Evolutionary conservation across 2,329 filamentous ascomycete species (phyloP).

Genomic region (Cladosporium sp.): DNA sequence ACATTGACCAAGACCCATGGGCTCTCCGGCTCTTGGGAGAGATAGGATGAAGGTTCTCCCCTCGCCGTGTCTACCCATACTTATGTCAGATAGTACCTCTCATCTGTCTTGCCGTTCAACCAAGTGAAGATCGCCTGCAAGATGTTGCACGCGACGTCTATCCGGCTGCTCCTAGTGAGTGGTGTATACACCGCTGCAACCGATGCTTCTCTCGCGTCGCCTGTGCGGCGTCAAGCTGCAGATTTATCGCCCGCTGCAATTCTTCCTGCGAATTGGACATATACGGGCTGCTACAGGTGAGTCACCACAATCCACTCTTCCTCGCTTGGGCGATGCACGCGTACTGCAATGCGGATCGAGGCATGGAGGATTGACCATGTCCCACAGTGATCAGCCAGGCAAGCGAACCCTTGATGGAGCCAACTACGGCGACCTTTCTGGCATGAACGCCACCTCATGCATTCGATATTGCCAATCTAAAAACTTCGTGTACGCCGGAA

Average conservation of each 20-base stretch:
- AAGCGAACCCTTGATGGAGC: constrained; percentile 16
- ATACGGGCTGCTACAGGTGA: constrained; percentile 23
- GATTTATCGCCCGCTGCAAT: background rate
- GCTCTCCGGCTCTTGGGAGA: background rate
- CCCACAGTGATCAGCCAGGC: constrained; percentile 17
- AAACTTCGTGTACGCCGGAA: constrained; percentile 24
- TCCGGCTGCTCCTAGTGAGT: background rate
- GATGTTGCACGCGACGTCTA: background rate
- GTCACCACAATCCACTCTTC: background rate
- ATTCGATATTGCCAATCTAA: constrained; percentile 19
- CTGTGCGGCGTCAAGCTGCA: constrained; percentile 3
- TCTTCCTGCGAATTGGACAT: constrained; percentile 21
- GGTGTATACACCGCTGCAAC: background rate
- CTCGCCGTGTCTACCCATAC: background rate
- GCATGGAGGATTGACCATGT: background rate
- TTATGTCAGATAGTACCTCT: background rate
- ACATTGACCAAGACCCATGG: background rate
- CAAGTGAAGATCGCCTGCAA: background rate
- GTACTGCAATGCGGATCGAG: background rate
- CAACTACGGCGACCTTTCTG: constrained; percentile 14
- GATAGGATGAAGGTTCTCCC: background rate
- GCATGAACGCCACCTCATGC: constrained; percentile 22
- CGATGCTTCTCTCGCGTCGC: background rate
- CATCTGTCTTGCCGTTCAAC: too few species aligned
- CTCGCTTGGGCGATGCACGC: background rate